phyloP scores from a whole-genome alignment of 768 basidiomycete species.

The Sarcomyxa edulis region DNA sequence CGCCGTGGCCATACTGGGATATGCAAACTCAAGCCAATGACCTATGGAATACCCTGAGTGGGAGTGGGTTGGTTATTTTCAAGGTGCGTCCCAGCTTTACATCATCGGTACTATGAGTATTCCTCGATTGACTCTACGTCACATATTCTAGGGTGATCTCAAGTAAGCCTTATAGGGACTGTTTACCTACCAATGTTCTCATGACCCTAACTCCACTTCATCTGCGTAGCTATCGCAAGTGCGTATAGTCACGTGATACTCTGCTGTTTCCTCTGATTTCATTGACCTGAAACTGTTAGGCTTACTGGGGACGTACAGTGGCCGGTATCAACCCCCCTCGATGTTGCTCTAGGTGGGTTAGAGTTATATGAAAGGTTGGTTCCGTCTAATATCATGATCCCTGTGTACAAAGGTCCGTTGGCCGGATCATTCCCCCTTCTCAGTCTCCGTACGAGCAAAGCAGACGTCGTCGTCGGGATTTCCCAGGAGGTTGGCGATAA shows the following conservation, averaged over 20 bases:
- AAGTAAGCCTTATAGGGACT: slow-evolving; percentile 61
- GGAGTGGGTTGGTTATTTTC: slow-evolving; percentile 73
- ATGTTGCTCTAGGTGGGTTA: slow-evolving; percentile 58
- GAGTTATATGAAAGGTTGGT: background rate
- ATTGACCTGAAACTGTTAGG: slow-evolving; percentile 31
- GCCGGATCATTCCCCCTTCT: slow-evolving; percentile 76
- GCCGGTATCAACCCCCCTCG: slow-evolving; percentile 77
- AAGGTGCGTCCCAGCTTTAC: slow-evolving; percentile 43
- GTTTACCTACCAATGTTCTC: background rate
- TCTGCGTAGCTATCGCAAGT: slow-evolving; percentile 88
- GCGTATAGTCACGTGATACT: slow-evolving; percentile 16
- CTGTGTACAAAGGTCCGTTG: slow-evolving; percentile 53
- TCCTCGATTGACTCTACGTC: background rate
- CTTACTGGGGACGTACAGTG: slow-evolving; percentile 86
- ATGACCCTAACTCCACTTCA: background rate
- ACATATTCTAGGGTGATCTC: slow-evolving; percentile 63
- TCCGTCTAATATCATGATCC: slow-evolving; percentile 5
- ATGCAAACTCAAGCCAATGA: slow-evolving; percentile 48
- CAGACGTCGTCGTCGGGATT: slow-evolving; percentile 88
- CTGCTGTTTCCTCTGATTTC: background rate
- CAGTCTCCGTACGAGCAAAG: slow-evolving; percentile 90
- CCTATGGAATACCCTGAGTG: slow-evolving; percentile 45
- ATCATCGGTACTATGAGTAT: too few relatives aligned
- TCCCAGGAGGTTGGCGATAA: slow-evolving; percentile 59
- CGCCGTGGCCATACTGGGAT: slow-evolving; percentile 72